Evolutionary conservation across 1,139 yeast genomes (phyloP).

Genomic region (Candida sp.): DNA sequence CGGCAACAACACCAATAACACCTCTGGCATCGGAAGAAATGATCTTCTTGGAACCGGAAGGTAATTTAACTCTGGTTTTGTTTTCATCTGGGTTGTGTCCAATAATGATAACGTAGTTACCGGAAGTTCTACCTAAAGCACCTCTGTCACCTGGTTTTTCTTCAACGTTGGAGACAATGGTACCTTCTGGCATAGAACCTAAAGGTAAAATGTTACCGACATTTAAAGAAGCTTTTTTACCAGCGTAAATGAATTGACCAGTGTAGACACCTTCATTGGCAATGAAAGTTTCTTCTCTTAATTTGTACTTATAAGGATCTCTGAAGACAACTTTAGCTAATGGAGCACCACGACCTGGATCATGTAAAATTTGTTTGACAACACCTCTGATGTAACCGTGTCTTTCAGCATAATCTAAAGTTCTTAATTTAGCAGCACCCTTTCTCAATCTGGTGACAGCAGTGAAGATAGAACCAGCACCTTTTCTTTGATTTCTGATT

Average conservation of each 20-base stretch:
- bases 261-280: constrained; percentile 99
- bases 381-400: constrained; percentile 99
- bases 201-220: constrained; percentile 96
- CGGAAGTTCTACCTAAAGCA: constrained; percentile 98
- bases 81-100: constrained; percentile 99
- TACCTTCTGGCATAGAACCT: constrained; percentile 97
- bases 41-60: constrained; percentile 97
- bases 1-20: constrained; percentile 98
- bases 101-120: constrained; percentile 96
- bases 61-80: constrained; percentile 97
- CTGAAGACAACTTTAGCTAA: constrained; percentile 97
- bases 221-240: constrained; percentile 94
- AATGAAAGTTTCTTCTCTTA: constrained; percentile 93
- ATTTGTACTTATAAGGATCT: constrained; percentile 95
- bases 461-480: constrained; percentile 99
- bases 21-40: constrained; percentile 95
- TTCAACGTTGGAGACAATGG: constrained; percentile 95
- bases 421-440: constrained; percentile 99
- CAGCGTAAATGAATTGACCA: constrained; percentile 97
- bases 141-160: constrained; percentile 99
- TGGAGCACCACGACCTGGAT: constrained; percentile 99
- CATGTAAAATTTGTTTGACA: constrained; percentile 96
- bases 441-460: constrained; percentile 99
- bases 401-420: constrained; percentile 97
- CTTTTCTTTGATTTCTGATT: constrained; percentile 99